Base-by-base conservation (phyloP, 1,139 yeast species). In the Pichia sp. region DNA sequence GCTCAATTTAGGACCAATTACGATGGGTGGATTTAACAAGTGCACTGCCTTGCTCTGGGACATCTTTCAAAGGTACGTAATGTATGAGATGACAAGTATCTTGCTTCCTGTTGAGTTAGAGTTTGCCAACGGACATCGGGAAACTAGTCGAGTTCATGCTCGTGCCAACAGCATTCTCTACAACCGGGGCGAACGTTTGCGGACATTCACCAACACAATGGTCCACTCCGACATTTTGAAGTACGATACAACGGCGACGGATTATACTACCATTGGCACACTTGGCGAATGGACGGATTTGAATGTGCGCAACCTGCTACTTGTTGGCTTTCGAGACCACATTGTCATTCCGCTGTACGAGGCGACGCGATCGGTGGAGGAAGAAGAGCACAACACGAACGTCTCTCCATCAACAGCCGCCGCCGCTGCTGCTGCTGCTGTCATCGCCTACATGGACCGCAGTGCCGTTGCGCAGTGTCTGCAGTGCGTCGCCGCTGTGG, bases 31-130 rank as follows among this genome's bases (percentile, higher is more conserved):
- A 15, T 55, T 58, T 35, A 58, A 53, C 20, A 44, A 44, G 33
- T 55, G 65, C 35, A 54, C 67, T 6, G 59, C 66, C 7, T 49
- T 62, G 1, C 55, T 67, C 9, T 80, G 88, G 88, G 67, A 64
- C 22, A 59, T 62, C 26, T 79, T 77, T 51, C 72, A 71, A 42
- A 59, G 65, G 11, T 65, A 69, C 28, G 66, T 75, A 1, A 62
- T 73, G 35, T 77, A 76, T 35, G 75, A 77, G 48, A 58, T 78
- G 27, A 70, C 74, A 38, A 80, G 81, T 1, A 67, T 75, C 0
- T 67, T 79, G 38, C 49, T 76, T 27, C 86, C 87, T 0, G 49
- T 80, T 18, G 82, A 77, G 36, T 49, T 63, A 14, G 78, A 73
- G 39, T 57, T 39, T 8, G 34, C 40, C 2, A 32, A 27, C 5